Evolutionary conservation across 2,329 filamentous ascomycete genomes (phyloP).

Genomic region (Nigrospora sphaerica): DNA sequence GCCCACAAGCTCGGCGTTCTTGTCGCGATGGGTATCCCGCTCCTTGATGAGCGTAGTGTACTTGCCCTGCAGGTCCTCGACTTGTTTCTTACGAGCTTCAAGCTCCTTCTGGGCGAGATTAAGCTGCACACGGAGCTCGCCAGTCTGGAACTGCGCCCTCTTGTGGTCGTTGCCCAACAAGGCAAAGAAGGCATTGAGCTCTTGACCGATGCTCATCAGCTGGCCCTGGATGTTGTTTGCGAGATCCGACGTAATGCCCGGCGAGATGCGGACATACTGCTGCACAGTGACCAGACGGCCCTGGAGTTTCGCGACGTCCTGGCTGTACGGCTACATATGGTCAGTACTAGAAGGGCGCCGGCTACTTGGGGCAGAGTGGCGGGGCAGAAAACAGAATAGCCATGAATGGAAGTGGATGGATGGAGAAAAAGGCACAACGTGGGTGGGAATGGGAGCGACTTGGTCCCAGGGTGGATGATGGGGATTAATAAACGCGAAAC

Average conservation of each 20-base stretch:
- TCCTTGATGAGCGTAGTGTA: constrained; percentile 9
- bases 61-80: constrained; percentile 1
- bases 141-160: constrained; percentile 2
- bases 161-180: neutral
- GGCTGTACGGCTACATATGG: constrained; percentile 1
- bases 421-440: no score
- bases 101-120: constrained; percentile 4
- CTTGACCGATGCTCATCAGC: constrained; percentile 6
- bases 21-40: neutral
- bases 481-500: no score
- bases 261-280: constrained; percentile 12
- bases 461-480: no score
- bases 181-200: constrained; percentile 3
- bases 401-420: no score
- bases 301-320: constrained; percentile 6
- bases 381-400: no score
- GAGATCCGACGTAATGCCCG: constrained; percentile 8
- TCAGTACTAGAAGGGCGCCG: no score
- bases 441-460: no score
- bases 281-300: constrained; percentile 9
- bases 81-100: constrained; percentile 1
- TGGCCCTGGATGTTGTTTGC: constrained; percentile 11
- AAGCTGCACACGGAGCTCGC: constrained; percentile 3
- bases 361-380: no score
- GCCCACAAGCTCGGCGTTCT: constrained; percentile 1